These are phyloP conservation scores for Royoungia palumana DNA, from an alignment of 768 basidiomycete species.

Conservation along the genomic window DNA sequence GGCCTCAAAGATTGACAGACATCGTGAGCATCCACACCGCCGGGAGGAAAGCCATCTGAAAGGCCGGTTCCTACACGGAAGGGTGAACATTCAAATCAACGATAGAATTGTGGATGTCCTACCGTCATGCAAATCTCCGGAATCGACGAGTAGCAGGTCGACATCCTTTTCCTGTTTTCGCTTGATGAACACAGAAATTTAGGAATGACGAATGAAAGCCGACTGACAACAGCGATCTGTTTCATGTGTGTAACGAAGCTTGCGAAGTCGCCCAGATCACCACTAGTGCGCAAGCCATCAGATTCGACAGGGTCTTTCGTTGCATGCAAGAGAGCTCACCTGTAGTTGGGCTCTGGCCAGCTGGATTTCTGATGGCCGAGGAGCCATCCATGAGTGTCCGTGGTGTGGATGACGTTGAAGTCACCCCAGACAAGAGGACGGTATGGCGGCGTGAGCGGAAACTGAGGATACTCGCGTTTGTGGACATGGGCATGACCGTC, in stretches of 20 bases:
- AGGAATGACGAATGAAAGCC: not conserved
- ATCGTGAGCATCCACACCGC: conserved; percentile 70
- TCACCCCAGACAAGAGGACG: conserved; percentile 82
- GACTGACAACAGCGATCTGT: conserved; percentile 54
- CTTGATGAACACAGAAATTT: not conserved
- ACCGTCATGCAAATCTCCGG: conserved; percentile 78
- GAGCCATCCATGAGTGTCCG: conserved; percentile 81
- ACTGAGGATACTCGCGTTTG: conserved; percentile 39
- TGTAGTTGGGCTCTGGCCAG: conserved; percentile 76
- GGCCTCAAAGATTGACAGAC: conserved; percentile 34
- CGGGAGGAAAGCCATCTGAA: conserved; percentile 68
- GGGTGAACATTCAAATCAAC: not conserved
- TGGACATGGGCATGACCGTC: conserved; percentile 33
- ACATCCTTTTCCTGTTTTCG: conserved; percentile 56
- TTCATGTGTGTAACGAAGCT: conserved; percentile 89
- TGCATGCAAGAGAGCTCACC: conserved; percentile 31
- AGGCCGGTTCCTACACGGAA: conserved; percentile 59
- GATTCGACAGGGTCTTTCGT: not conserved
- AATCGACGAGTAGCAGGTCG: conserved; percentile 80
- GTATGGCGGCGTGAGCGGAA: conserved; percentile 52
- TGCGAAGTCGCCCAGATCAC: conserved; percentile 76
- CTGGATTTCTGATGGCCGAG: conserved; percentile 77
- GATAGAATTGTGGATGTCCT: not conserved
- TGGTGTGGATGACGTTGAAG: conserved; percentile 83
- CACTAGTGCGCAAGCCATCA: conserved; percentile 31